Conservation (phyloP, 768 basidiomycete genomes). For the Chalciporus pseudorubinellus region DNA sequence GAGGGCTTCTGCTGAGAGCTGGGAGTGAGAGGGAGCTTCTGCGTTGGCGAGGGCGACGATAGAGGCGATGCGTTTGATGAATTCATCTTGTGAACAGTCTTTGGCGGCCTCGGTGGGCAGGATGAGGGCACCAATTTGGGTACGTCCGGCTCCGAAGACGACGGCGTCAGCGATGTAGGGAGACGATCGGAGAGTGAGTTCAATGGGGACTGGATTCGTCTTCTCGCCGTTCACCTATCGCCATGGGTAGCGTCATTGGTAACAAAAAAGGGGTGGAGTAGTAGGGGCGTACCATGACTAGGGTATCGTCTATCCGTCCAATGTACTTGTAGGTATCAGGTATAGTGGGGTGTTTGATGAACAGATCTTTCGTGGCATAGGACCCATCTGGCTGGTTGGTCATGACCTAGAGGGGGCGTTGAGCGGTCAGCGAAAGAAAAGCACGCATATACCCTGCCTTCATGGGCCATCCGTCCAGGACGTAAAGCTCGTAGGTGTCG, state of each 20-base stretch:
- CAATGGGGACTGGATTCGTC: constrained; percentile 56
- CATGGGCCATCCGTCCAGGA: constrained; percentile 50
- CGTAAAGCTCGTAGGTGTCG: constrained; percentile 45
- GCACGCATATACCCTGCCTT: constrained; percentile 36
- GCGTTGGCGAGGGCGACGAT: constrained; percentile 50
- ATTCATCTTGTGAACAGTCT: constrained; percentile 25
- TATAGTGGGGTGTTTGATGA: constrained; percentile 45
- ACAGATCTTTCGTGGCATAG: constrained; percentile 56
- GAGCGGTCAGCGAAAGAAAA: not conserved
- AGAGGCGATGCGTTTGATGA: constrained; percentile 36
- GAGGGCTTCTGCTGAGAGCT: constrained; percentile 49
- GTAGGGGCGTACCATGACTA: constrained; percentile 34
- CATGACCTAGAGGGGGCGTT: constrained; percentile 18
- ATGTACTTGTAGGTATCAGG: constrained; percentile 44
- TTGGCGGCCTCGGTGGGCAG: constrained; percentile 44
- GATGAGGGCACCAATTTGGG: constrained; percentile 51
- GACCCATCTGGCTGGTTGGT: constrained; percentile 49
- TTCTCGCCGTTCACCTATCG: constrained; percentile 48
- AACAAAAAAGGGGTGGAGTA: not conserved
- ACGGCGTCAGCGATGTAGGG: constrained; percentile 50
- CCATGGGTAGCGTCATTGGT: constrained; percentile 23
- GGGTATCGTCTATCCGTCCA: constrained; percentile 56
- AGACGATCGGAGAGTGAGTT: constrained; percentile 46
- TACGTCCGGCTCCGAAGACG: constrained; percentile 49
- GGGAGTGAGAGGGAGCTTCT: constrained; percentile 51